phyloP scores from a whole-genome alignment of 2,329 filamentous ascomycete genomes.

The Stachybotrys chartarum region DNA sequence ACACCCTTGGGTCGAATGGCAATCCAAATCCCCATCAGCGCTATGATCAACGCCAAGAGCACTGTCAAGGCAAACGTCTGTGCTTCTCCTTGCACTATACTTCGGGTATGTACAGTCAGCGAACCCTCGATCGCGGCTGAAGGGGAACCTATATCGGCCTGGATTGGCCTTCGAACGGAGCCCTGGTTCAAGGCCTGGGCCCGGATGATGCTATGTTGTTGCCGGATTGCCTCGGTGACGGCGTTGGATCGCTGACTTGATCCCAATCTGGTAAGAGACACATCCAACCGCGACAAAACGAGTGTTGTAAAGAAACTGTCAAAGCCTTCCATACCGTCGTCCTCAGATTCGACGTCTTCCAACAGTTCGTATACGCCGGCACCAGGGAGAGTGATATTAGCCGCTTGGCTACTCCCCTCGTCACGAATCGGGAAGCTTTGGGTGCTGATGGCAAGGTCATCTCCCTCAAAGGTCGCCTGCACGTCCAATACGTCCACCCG shows the following conservation, averaged over 20 bases:
- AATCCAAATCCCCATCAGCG: conserved; percentile 5
- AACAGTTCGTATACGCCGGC: conserved; percentile 12
- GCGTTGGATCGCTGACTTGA: conserved; percentile 12
- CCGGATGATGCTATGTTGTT: conserved; percentile 16
- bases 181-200: conserved; percentile 16
- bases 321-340: conserved; percentile 12
- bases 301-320: conserved; percentile 19
- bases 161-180: conserved; percentile 6
- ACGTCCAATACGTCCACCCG: conserved; percentile 13
- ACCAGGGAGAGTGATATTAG: conserved; percentile 9
- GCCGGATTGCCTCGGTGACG: conserved; percentile 12
- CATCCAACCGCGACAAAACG: conserved; percentile 13
- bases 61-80: conserved; percentile 14
- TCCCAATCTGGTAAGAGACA: conserved; percentile 12
- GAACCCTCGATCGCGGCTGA: conserved; percentile 8
- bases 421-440: conserved; percentile 13
- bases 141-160: conserved; percentile 7
- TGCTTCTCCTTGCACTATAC: conserved; percentile 11
- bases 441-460: conserved; percentile 12
- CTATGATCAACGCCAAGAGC: conserved; percentile 12
- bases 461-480: conserved; percentile 14
- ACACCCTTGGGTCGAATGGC: conserved; percentile 13
- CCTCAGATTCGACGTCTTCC: conserved; percentile 7
- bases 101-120: conserved; percentile 12
- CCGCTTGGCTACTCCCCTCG: conserved; percentile 4